Conservation (phyloP, 495 filamentous ascomycete genomes). For the Extremus antarcticus region DNA sequence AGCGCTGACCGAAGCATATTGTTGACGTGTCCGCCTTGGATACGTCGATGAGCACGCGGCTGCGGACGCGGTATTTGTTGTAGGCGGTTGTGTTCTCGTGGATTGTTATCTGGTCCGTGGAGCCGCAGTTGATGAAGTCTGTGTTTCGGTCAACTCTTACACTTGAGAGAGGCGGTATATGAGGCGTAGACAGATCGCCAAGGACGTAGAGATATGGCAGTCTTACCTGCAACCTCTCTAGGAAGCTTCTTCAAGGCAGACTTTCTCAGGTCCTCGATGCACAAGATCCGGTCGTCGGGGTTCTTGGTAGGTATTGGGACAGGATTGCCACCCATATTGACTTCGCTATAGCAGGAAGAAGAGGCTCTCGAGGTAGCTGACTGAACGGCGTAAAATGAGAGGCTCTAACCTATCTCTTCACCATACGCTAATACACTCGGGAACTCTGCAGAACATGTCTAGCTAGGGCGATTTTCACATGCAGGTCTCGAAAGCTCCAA, state of each 20-base stretch:
- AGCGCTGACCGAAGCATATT: slow-evolving; percentile 35
- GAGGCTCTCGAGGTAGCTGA: no score
- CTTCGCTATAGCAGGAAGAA: no score
- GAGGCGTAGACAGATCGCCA: background rate
- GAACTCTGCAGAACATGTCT: no score
- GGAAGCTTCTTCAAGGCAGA: slow-evolving; percentile 24
- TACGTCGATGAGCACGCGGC: slow-evolving; percentile 46
- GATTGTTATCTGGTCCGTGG: slow-evolving; percentile 37
- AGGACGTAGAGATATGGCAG: background rate
- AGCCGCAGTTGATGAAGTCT: slow-evolving; percentile 42
- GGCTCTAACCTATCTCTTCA: no score
- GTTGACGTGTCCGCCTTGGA: slow-evolving; percentile 39
- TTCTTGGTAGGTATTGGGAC: slow-evolving; percentile 4
- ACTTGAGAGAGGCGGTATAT: background rate
- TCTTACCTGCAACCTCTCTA: background rate
- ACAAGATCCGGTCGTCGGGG: slow-evolving; percentile 8
- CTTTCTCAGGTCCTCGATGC: slow-evolving; percentile 26
- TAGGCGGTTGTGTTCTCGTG: slow-evolving; percentile 26
- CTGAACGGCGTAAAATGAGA: no score
- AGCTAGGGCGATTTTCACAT: no score
- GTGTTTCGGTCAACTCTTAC: background rate
- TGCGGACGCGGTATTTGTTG: slow-evolving; percentile 39
- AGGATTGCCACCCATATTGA: slow-evolving; percentile 14
- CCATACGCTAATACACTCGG: no score
- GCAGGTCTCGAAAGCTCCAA: background rate